Conservation (phyloP, 2,329 filamentous ascomycete species). For the Stylonectria norvegica region DNA sequence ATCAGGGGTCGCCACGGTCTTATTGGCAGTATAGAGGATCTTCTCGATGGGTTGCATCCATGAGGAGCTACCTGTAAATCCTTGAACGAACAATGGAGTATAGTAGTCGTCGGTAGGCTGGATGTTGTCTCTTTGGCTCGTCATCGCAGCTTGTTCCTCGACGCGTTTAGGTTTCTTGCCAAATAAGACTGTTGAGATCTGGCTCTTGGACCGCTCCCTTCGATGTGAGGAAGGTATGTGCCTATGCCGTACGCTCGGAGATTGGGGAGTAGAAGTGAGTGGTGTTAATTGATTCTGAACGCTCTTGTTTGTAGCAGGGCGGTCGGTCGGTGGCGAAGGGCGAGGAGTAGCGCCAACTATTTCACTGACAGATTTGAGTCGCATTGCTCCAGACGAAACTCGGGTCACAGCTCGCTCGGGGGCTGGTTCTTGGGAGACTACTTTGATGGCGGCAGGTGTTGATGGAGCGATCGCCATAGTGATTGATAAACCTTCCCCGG, state of each 20-base stretch:
- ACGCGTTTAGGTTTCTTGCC: slow-evolving; percentile 58
- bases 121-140: slow-evolving; percentile 39
- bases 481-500: background rate
- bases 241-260: slow-evolving; percentile 34
- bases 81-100: slow-evolving; percentile 58
- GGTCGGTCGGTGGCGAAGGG: slow-evolving; percentile 34
- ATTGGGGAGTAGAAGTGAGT: slow-evolving; percentile 43
- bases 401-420: slow-evolving; percentile 61
- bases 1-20: slow-evolving; percentile 83
- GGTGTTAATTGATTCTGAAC: slow-evolving; percentile 38
- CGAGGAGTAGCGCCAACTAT: slow-evolving; percentile 60
- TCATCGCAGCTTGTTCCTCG: slow-evolving; percentile 45
- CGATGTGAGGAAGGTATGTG: slow-evolving; percentile 35
- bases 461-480: background rate
- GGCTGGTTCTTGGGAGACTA: slow-evolving; percentile 16
- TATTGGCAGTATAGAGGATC: slow-evolving; percentile 77
- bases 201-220: slow-evolving; percentile 59
- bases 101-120: slow-evolving; percentile 61
- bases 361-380: slow-evolving; percentile 70
- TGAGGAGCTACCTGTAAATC: slow-evolving; percentile 51
- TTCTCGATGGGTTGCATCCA: slow-evolving; percentile 66
- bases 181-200: slow-evolving; percentile 74
- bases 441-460: slow-evolving; percentile 3
- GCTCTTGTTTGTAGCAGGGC: slow-evolving; percentile 25
- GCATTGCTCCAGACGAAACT: slow-evolving; percentile 66